These are phyloP conservation scores for Tuctoria greenei DNA, from an alignment of 176 grass and related monocot genomes.

Conservation along the genomic window DNA sequence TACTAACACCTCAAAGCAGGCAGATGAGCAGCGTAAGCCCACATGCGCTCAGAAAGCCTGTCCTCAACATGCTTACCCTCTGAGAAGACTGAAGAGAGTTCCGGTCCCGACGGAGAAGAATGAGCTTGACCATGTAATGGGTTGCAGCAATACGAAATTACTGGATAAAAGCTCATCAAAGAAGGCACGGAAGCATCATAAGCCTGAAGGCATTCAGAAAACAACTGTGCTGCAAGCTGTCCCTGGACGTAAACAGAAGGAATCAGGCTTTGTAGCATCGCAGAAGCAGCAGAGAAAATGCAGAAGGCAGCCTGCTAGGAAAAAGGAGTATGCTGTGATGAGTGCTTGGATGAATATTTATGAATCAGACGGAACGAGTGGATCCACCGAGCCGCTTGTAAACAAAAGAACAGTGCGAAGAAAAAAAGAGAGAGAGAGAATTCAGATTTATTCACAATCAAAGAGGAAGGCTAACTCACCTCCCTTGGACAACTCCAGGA, in stretches of 20 bases:
- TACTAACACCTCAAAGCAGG: background rate
- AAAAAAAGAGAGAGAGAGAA: constrained; percentile 28
- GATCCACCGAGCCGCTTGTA: constrained; percentile 49
- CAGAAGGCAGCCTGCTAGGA: constrained; percentile 18
- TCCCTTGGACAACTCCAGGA: background rate
- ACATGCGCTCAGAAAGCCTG: constrained; percentile 15
- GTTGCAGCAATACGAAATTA: background rate
- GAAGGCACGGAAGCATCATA: background rate
- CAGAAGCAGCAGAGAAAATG: constrained; percentile 14
- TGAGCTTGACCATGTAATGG: background rate
- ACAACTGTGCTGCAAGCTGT: background rate
- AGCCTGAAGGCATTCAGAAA: constrained; percentile 2
- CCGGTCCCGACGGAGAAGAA: constrained; percentile 2
- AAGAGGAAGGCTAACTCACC: constrained; percentile 18
- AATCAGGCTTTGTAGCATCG: background rate
- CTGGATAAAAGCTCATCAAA: constrained; percentile 4
- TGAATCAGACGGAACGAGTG: constrained; percentile 61
- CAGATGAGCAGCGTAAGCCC: background rate
- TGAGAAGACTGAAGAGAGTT: constrained; percentile 8
- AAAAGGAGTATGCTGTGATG: constrained; percentile 42
- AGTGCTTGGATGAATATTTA: constrained; percentile 59
- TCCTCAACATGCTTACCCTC: background rate
- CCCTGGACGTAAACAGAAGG: constrained; percentile 5
- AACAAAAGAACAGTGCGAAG: constrained; percentile 70
- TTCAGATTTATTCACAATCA: constrained; percentile 34